These are phyloP conservation scores for Linnemannia elongata DNA, from an alignment of 192 early-diverging fungal genomes.

Conservation along the genomic window DNA sequence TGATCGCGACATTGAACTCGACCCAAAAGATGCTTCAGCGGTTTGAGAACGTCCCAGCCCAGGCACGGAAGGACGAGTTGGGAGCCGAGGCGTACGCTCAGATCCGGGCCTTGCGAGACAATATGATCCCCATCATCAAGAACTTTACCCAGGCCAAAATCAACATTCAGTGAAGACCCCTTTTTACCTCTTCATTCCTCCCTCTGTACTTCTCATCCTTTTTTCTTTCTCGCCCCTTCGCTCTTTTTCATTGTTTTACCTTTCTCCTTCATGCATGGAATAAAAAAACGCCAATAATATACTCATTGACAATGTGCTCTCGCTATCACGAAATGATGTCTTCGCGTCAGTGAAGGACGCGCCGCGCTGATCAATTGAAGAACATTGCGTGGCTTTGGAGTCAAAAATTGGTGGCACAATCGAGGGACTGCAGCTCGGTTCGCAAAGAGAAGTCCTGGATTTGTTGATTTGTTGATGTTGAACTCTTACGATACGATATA, in stretches of 20 bases:
- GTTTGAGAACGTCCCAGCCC: conserved; percentile 46
- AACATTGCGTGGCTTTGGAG: background rate
- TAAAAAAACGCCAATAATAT: background rate
- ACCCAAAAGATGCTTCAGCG: conserved; percentile 42
- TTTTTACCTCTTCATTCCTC: background rate
- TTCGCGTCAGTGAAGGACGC: background rate
- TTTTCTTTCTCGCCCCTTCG: background rate
- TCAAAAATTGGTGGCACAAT: background rate
- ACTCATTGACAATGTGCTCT: background rate
- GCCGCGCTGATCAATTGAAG: background rate
- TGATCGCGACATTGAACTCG: conserved; percentile 46
- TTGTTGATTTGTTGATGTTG: conserved; percentile 9
- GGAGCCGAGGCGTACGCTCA: conserved; percentile 29
- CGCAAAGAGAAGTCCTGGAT: background rate
- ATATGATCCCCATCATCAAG: conserved; percentile 52
- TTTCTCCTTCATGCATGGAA: background rate
- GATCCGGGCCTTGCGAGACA: conserved; percentile 34
- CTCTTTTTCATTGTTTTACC: background rate
- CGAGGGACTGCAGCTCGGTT: background rate
- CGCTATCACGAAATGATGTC: background rate
- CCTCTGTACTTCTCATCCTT: background rate
- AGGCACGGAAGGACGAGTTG: conserved; percentile 26
- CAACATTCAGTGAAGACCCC: conserved; percentile 21
- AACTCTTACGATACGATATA: background rate
- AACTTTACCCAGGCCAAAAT: conserved; percentile 52